Evolutionary conservation across 306 rosid species (phyloP), one percentile per base, ranked within the genome.

Genomic region (Cajanus cajan): DNA sequence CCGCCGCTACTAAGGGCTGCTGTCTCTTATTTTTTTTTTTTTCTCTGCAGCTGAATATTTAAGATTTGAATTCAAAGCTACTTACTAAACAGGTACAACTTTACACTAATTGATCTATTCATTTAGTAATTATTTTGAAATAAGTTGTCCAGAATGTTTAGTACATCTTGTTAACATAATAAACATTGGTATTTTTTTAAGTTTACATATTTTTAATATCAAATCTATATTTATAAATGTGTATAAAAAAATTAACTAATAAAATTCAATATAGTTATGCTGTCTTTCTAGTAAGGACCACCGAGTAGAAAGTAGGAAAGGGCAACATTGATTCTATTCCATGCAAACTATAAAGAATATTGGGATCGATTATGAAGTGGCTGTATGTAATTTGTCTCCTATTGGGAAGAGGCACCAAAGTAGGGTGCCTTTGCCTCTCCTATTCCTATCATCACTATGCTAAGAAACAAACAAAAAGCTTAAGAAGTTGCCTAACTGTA

Each of bases 11-110:
- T 37, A 50, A 25, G 61, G 89, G 78, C 33, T 31, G 11, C 16
- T 83, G 87, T 86, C 83, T 21, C 45, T 52, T 43, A 66, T 33
- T 82, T 85, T 78, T 77, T 78, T n/a, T n/a, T n/a, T n/a, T n/a
- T n/a, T n/a, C n/a, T n/a, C n/a, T n/a, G n/a, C n/a, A n/a, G n/a
- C n/a, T n/a, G n/a, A n/a, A n/a, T n/a, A n/a, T n/a, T n/a, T n/a
- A n/a, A n/a, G n/a, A n/a, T n/a, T n/a, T n/a, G n/a, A n/a, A n/a
- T n/a, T n/a, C n/a, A n/a, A n/a, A n/a, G n/a, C n/a, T n/a, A n/a
- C n/a, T n/a, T n/a, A n/a, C n/a, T n/a, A n/a, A n/a, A n/a, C n/a
- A n/a, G n/a, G n/a, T n/a, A n/a, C n/a, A n/a, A n/a, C n/a, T n/a
- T n/a, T n/a, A n/a, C n/a, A n/a, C n/a, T n/a, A n/a, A n/a, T n/a